Evolutionary conservation across 805 yeast species (phyloP).

Genomic region (Starmerella ratchasimensis): DNA sequence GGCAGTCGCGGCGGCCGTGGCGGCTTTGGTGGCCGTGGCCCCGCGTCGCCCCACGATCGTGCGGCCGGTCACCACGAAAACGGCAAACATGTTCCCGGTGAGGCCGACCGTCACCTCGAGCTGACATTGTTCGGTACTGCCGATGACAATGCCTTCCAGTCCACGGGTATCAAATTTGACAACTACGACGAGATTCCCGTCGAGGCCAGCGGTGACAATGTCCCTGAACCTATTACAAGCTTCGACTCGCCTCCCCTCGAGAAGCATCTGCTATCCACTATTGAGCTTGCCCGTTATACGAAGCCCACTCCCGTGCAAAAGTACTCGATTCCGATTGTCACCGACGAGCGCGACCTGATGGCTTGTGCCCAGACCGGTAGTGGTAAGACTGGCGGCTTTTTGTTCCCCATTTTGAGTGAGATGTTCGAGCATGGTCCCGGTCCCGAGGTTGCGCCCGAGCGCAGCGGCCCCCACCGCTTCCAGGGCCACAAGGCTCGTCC

Average conservation of each 20-base stretch:
- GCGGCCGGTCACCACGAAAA: conserved; percentile 60
- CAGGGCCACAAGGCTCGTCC: conserved; percentile 69
- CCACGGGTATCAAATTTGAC: conserved; percentile 96
- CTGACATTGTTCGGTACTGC: conserved; percentile 68
- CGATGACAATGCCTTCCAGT: conserved; percentile 60
- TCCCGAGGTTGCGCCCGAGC: conserved; percentile 33
- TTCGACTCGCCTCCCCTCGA: conserved; percentile 92
- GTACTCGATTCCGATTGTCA: conserved; percentile 84
- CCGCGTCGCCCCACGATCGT: conserved; percentile 15
- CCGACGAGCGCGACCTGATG: conserved; percentile 82
- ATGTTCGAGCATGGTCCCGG: conserved; percentile 76
- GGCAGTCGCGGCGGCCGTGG: conserved; percentile 26
- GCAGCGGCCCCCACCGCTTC: conserved; percentile 11
- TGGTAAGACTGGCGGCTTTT: conserved; percentile 99
- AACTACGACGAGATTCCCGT: conserved; percentile 98
- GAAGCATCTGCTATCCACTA: conserved; percentile 69
- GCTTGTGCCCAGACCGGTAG: conserved; percentile 98
- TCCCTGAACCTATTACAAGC: conserved; percentile 81
- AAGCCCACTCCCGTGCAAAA: conserved; percentile 96
- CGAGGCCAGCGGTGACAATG: conserved; percentile 89
- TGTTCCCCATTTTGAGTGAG: conserved; percentile 92
- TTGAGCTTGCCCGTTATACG: conserved; percentile 74
- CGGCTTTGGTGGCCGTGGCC: conserved; percentile 33
- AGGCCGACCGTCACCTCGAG: conserved; percentile 56
- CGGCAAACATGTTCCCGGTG: conserved; percentile 79